Conservation (phyloP, 805 yeast genomes). For the Yarrowia osloensis region DNA sequence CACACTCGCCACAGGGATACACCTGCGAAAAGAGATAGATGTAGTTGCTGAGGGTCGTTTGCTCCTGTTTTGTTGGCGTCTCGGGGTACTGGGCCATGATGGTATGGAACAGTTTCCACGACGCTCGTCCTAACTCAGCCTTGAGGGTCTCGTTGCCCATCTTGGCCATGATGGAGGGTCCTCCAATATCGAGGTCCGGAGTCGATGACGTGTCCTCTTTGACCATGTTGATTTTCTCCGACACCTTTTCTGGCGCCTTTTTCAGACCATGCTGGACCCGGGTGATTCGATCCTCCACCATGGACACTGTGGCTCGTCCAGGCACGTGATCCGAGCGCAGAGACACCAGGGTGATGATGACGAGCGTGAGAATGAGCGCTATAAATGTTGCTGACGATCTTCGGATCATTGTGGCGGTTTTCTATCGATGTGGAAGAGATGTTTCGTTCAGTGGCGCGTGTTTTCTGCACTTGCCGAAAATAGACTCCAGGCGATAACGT, state of each 20-base stretch:
- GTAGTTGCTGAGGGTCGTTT: conserved; percentile 61
- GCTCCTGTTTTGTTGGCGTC: conserved; percentile 64
- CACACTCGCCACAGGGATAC: conserved; percentile 92
- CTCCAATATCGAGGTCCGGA: conserved; percentile 32
- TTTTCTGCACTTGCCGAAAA: conserved; percentile 12
- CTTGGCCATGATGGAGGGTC: conserved; percentile 80
- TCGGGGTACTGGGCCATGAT: conserved; percentile 91
- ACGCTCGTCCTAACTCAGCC: conserved; percentile 85
- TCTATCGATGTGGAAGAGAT: not conserved
- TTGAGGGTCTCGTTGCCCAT: conserved; percentile 81
- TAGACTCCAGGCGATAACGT: conserved; percentile 17
- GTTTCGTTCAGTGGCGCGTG: not conserved
- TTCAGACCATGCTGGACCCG: conserved; percentile 33
- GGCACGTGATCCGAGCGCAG: conserved; percentile 21
- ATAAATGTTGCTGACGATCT: conserved; percentile 22
- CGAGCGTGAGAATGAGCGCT: conserved; percentile 12
- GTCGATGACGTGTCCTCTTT: not conserved
- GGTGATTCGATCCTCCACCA: conserved; percentile 32
- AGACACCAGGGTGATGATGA: conserved; percentile 20
- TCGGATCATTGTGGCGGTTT: not conserved
- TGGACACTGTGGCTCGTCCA: conserved; percentile 14
- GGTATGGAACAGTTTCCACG: conserved; percentile 93
- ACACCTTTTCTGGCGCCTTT: not conserved
- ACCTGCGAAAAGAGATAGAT: conserved; percentile 81
- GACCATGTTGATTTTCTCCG: not conserved